Evolutionary conservation across 2,329 filamentous ascomycete genomes (phyloP).

Genomic region (Emergomyces pasteurianus): DNA sequence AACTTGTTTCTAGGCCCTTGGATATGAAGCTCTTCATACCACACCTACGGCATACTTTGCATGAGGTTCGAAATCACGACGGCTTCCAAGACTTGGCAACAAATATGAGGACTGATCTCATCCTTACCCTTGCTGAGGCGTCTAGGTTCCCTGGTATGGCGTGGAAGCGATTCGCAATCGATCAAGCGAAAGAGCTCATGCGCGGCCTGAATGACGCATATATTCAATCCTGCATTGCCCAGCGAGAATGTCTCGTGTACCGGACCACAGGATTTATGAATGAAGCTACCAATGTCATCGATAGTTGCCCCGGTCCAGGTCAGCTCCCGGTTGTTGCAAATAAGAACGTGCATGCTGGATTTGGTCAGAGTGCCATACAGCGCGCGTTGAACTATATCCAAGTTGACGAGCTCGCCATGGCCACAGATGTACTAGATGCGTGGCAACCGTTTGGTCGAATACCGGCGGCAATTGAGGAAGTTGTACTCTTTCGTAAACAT

Average conservation of each 20-base stretch:
- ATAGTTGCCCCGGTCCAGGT: background rate
- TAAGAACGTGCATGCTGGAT: background rate
- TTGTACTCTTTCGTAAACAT: conserved; percentile 1
- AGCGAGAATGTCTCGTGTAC: background rate
- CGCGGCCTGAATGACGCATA: conserved; percentile 1
- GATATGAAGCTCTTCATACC: background rate
- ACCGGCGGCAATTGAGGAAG: background rate
- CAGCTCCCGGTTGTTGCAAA: background rate
- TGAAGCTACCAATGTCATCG: background rate
- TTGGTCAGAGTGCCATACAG: conserved; percentile 1
- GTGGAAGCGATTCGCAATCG: conserved; percentile 2
- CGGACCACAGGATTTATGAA: background rate
- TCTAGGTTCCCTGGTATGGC: conserved; percentile 3
- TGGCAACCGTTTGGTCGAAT: background rate
- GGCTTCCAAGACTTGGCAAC: background rate
- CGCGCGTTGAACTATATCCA: conserved; percentile 1
- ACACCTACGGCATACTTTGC: conserved; percentile 1
- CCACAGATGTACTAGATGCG: background rate
- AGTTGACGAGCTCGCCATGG: background rate
- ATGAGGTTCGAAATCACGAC: background rate
- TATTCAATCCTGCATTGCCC: conserved; percentile 2
- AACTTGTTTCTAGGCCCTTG: background rate
- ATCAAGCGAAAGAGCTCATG: conserved; percentile 2
- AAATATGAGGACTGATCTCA: conserved; percentile 1
- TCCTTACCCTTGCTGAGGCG: conserved; percentile 2